Percentiles rank a stretch among this genome's conserved stretches.
Conservation (phyloP, 2,329 filamentous ascomycete species). For the Torrubiella hemipterigena region DNA sequence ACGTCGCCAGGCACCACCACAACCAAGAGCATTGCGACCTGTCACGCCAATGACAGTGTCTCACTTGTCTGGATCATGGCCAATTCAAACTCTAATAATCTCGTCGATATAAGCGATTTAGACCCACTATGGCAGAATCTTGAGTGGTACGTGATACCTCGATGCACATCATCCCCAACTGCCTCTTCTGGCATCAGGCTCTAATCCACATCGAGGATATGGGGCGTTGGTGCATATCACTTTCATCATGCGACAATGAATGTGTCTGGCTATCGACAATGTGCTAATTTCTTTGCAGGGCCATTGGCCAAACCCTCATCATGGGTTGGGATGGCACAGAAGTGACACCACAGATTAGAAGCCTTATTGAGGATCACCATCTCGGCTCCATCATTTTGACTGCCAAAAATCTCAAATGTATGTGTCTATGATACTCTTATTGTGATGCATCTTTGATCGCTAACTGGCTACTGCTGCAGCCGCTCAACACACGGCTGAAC, state of each 20-base stretch:
- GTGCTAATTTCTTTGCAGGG: conserved; percentile 32
- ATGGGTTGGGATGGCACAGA: conserved; percentile 81
- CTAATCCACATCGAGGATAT: background rate
- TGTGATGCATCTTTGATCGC: conserved; percentile 8
- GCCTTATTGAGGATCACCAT: conserved; percentile 72
- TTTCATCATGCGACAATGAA: background rate
- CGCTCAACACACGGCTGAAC: conserved; percentile 74
- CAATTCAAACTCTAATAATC: conserved; percentile 21
- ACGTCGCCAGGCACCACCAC: conserved; percentile 1
- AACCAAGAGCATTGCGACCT: too few species aligned
- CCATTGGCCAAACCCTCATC: conserved; percentile 65
- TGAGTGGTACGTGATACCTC: conserved; percentile 62
- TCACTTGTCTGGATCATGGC: too few species aligned
- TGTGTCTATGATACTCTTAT: conserved; percentile 12
- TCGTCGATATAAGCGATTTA: conserved; percentile 18
- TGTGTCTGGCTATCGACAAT: too few species aligned
- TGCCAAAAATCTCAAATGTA: conserved; percentile 78
- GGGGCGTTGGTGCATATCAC: background rate
- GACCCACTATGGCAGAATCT: conserved; percentile 64
- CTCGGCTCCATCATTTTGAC: conserved; percentile 79
- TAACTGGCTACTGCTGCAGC: conserved; percentile 46
- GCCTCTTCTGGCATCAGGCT: background rate
- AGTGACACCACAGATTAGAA: conserved; percentile 71
- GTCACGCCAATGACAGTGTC: too few species aligned
- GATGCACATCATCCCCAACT: too few species aligned